Evolutionary conservation across 225 moss, liverwort and hornwort genomes (phyloP).

Genomic region (Polytrichum formosum): DNA sequence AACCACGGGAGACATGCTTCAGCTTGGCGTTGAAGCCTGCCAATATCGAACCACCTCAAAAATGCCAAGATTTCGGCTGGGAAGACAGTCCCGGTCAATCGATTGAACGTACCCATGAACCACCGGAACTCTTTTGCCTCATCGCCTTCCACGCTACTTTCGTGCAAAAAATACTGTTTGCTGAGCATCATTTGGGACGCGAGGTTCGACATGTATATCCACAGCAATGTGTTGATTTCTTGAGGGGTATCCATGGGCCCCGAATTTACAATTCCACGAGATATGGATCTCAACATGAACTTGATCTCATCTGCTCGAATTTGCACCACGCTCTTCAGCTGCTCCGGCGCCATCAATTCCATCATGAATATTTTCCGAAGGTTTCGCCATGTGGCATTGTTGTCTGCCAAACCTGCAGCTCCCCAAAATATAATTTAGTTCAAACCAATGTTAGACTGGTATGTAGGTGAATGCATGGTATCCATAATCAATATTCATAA

Average conservation of each 20-base stretch:
- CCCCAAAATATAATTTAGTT: too few species aligned
- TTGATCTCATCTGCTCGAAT: constrained; percentile 22
- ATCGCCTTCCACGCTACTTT: constrained; percentile 24
- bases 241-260: constrained; percentile 18
- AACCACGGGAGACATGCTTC: constrained; percentile 25
- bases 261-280: constrained; percentile 1
- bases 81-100: constrained; percentile 29
- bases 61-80: constrained; percentile 39
- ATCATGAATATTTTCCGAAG: constrained; percentile 33
- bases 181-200: constrained; percentile 33
- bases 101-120: constrained; percentile 32
- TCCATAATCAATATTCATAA: too few species aligned
- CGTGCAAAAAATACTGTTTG: constrained; percentile 30
- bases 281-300: constrained; percentile 15
- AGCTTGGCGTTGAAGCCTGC: constrained; percentile 33
- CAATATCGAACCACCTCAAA: constrained; percentile 34
- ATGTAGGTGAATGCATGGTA: too few species aligned
- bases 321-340: constrained; percentile 23
- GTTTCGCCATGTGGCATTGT: constrained; percentile 29
- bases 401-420: constrained; percentile 28
- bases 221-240: constrained; percentile 18
- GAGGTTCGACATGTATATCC: constrained; percentile 21
- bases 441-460: too few species aligned
- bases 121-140: constrained; percentile 38
- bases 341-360: constrained; percentile 30